phyloP scores from a whole-genome alignment of 345 rosid genomes.

The Laguncularia racemosa region DNA sequence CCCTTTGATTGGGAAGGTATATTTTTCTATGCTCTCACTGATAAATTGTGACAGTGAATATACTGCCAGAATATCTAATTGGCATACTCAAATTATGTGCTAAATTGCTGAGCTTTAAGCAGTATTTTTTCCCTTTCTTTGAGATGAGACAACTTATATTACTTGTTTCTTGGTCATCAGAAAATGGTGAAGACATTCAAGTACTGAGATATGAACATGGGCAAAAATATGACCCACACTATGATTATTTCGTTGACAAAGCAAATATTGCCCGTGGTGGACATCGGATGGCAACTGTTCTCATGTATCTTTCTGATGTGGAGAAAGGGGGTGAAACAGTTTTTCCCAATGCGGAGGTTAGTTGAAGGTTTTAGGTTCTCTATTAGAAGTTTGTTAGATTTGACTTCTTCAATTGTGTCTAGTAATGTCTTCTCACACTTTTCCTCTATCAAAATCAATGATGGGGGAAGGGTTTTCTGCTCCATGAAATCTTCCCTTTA shows the following conservation, averaged over 20 bases:
- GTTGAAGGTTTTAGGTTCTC: conserved; percentile 6
- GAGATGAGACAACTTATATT: conserved; percentile 6
- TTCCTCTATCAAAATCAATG: background rate
- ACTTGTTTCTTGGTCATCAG: conserved; percentile 24
- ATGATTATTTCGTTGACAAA: conserved; percentile 83
- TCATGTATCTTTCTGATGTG: conserved; percentile 86
- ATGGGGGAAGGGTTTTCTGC: background rate
- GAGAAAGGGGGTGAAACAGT: conserved; percentile 94
- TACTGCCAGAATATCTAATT: too few relatives aligned
- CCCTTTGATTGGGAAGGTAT: too few relatives aligned
- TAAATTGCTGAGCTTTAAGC: too few relatives aligned
- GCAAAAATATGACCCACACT: conserved; percentile 86
- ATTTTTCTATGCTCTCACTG: too few relatives aligned
- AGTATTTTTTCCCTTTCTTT: background rate
- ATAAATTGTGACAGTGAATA: too few relatives aligned
- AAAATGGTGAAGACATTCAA: conserved; percentile 93
- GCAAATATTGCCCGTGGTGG: conserved; percentile 92
- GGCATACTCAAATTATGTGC: too few relatives aligned
- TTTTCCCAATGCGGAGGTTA: conserved; percentile 83
- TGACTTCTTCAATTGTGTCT: too few relatives aligned
- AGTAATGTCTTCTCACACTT: background rate
- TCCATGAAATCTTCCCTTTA: background rate
- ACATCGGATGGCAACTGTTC: conserved; percentile 83
- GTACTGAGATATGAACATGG: conserved; percentile 85
- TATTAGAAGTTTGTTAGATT: background rate